Conservation (phyloP, 352 stramenopile species). For the Phytopythium cucurbitacearum region DNA sequence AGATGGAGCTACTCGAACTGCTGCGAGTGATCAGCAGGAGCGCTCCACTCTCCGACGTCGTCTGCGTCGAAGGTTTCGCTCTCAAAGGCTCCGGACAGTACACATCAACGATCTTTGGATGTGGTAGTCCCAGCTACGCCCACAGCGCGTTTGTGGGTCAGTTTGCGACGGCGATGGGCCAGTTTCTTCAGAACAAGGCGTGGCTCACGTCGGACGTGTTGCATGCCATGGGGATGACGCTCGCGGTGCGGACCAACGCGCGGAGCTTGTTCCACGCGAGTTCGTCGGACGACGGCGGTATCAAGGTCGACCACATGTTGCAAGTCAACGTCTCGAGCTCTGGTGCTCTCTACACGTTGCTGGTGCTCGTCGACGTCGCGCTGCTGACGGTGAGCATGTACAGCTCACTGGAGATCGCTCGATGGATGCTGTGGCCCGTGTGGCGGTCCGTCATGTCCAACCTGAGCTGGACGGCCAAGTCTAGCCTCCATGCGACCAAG, state of each 20-base stretch:
- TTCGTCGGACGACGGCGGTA: neutral
- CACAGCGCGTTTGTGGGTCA: slow-evolving; percentile 25
- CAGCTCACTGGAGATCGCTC: slow-evolving; percentile 27
- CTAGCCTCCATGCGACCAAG: slow-evolving; percentile 22
- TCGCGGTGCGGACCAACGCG: slow-evolving; percentile 28
- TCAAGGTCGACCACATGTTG: slow-evolving; percentile 23
- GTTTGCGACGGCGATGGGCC: slow-evolving; percentile 6
- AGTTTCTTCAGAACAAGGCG: slow-evolving; percentile 22
- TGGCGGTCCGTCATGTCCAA: slow-evolving; percentile 17
- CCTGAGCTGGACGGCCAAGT: slow-evolving; percentile 9
- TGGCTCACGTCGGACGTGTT: slow-evolving; percentile 20
- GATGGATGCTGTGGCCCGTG: slow-evolving; percentile 23
- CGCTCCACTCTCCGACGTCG: slow-evolving; percentile 25
- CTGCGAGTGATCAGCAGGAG: slow-evolving; percentile 59
- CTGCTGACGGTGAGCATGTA: slow-evolving; percentile 27
- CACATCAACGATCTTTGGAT: slow-evolving; percentile 27
- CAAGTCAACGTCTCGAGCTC: slow-evolving; percentile 38
- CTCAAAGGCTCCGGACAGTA: slow-evolving; percentile 16
- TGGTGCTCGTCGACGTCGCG: slow-evolving; percentile 35
- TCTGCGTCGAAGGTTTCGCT: slow-evolving; percentile 49
- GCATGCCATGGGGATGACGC: slow-evolving; percentile 25
- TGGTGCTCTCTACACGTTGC: slow-evolving; percentile 36
- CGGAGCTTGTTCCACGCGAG: slow-evolving; percentile 15
- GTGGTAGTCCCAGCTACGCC: slow-evolving; percentile 28
- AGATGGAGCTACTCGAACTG: slow-evolving; percentile 34